Evolutionary conservation across 257 asterid genomes (phyloP).

Genomic region (Galeopsis tetrahit): DNA sequence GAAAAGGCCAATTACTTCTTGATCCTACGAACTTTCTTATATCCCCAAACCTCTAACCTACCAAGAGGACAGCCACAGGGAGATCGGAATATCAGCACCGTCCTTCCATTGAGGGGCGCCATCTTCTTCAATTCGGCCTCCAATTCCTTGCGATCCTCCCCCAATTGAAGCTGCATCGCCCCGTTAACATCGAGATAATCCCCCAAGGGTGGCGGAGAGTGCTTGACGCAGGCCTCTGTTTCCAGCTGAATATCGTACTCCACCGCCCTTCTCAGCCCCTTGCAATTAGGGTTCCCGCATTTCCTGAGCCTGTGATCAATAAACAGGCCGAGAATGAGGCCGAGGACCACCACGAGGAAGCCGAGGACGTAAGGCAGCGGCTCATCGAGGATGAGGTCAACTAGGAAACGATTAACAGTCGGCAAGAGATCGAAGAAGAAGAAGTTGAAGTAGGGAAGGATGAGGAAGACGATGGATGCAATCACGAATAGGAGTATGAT

Average conservation of each 20-base stretch:
- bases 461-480: conserved; percentile 47
- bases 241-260: conserved; percentile 69
- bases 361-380: conserved; percentile 53
- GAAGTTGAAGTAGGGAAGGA: conserved; percentile 48
- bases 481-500: conserved; percentile 44
- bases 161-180: conserved; percentile 46
- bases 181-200: conserved; percentile 31
- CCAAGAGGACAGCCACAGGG: conserved; percentile 66
- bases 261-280: conserved; percentile 58
- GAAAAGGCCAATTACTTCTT: conserved; percentile 41
- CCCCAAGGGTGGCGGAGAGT: conserved; percentile 34
- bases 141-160: conserved; percentile 54
- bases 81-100: conserved; percentile 58
- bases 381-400: conserved; percentile 48
- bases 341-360: conserved; percentile 39
- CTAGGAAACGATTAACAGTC: conserved; percentile 18
- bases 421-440: conserved; percentile 41
- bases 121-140: conserved; percentile 65
- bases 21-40: conserved; percentile 56
- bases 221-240: conserved; percentile 59
- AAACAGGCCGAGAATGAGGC: conserved; percentile 35
- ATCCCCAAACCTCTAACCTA: conserved; percentile 69
- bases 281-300: conserved; percentile 55
- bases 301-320: conserved; percentile 49
- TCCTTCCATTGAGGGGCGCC: conserved; percentile 67